Percentiles rank a stretch among this genome's conserved stretches.
Evolutionary conservation across 2,329 filamentous ascomycete species (phyloP).

Genomic region (Fusarium pseudoanthophilum): DNA sequence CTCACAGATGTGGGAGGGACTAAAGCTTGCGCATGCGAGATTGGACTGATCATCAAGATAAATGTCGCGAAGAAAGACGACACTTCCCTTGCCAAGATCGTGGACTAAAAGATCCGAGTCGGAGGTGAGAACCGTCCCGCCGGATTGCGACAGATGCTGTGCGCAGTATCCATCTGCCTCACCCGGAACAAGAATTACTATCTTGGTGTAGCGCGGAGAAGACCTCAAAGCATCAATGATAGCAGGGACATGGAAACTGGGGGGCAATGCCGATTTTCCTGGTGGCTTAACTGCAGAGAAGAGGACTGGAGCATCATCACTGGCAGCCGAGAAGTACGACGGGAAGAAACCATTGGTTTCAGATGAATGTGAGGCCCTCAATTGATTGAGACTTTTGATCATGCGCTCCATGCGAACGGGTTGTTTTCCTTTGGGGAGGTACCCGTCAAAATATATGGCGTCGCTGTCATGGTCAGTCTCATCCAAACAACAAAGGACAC

Average conservation of each 20-base stretch:
- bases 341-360: conserved; percentile 43
- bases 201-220: conserved; percentile 54
- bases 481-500: background rate
- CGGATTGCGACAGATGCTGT: conserved; percentile 63
- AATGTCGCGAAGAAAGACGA: conserved; percentile 77
- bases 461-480: conserved; percentile 46
- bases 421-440: conserved; percentile 75
- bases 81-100: conserved; percentile 71
- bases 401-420: conserved; percentile 70
- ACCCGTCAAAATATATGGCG: conserved; percentile 87
- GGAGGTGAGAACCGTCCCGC: conserved; percentile 75
- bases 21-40: conserved; percentile 45
- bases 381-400: conserved; percentile 64
- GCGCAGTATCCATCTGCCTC: conserved; percentile 90
- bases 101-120: conserved; percentile 89
- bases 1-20: conserved; percentile 52
- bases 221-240: conserved; percentile 75
- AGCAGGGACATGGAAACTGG: conserved; percentile 81
- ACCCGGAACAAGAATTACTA: conserved; percentile 74
- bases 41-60: conserved; percentile 48
- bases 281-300: conserved; percentile 40
- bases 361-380: conserved; percentile 59
- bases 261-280: conserved; percentile 55
- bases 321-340: conserved; percentile 29
- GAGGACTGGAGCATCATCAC: conserved; percentile 30